Percentiles rank a stretch among this genome's conserved stretches.
Evolutionary conservation across 2,329 filamentous ascomycete genomes (phyloP).

Genomic region (Drechslerella coelobrocha): DNA sequence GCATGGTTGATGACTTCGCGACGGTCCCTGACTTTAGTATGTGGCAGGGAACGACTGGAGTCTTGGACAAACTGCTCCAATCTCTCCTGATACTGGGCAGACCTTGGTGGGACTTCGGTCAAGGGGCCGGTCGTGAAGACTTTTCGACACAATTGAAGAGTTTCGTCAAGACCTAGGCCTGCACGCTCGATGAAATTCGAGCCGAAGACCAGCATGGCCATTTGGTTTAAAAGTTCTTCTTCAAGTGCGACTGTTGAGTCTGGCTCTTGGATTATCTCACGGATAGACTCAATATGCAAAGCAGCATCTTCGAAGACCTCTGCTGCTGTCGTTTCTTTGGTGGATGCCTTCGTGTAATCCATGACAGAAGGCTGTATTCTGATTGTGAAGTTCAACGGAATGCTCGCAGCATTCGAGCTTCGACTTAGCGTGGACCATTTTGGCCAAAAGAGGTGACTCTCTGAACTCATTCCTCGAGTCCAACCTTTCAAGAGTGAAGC

Average conservation of each 20-base stretch:
- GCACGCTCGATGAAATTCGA: slow-evolving; percentile 4
- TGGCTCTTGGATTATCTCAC: too few relatives aligned
- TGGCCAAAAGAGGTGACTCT: too few relatives aligned
- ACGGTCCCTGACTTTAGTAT: slow-evolving; percentile 1
- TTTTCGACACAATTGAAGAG: background rate
- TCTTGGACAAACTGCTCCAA: slow-evolving; percentile 2
- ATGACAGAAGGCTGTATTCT: background rate
- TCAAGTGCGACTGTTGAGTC: background rate
- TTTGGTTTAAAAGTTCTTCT: slow-evolving; percentile 1
- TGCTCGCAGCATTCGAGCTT: background rate
- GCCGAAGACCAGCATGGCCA: background rate
- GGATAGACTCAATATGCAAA: background rate
- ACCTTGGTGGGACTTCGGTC: background rate
- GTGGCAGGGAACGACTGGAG: background rate
- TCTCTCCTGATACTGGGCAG: background rate
- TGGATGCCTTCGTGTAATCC: background rate
- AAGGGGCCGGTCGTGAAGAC: background rate
- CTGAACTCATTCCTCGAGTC: too few relatives aligned
- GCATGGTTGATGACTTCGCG: slow-evolving; percentile 17
- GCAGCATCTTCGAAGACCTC: slow-evolving; percentile 4
- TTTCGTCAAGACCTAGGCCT: background rate
- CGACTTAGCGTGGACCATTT: background rate
- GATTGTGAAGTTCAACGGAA: background rate
- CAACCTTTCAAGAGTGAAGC: too few relatives aligned
- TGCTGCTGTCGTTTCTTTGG: background rate